Conservation (phyloP, 2,329 filamentous ascomycete genomes). For the Ophiostoma pallidulum region DNA sequence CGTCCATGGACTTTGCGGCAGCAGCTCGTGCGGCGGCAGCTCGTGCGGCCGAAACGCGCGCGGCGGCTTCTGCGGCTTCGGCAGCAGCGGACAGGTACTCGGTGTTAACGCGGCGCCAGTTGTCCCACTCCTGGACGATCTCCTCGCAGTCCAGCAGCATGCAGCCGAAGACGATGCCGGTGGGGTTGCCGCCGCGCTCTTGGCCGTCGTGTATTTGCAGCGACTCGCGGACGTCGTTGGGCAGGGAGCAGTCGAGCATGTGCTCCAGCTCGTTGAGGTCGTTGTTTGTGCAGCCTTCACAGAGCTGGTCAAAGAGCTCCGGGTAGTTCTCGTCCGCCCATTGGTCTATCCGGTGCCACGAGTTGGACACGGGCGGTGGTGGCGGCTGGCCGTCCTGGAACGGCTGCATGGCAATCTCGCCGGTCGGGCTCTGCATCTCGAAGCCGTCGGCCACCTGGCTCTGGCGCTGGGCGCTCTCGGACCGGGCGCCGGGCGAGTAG, state of each 20-base stretch:
- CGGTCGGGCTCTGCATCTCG: conserved; percentile 57
- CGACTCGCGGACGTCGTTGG: conserved; percentile 88
- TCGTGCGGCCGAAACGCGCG: no score
- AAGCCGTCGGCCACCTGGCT: conserved; percentile 56
- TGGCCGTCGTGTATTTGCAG: conserved; percentile 91
- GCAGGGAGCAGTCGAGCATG: conserved; percentile 86
- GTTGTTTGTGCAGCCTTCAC: conserved; percentile 85
- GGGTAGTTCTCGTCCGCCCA: conserved; percentile 95
- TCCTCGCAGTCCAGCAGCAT: conserved; percentile 98
- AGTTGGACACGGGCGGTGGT: conserved; percentile 76
- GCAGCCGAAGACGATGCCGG: conserved; percentile 82
- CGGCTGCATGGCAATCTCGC: conserved; percentile 93
- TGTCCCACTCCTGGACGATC: conserved; percentile 94
- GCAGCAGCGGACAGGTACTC: conserved; percentile 61
- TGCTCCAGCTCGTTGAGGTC: conserved; percentile 96
- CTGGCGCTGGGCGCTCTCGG: conserved; percentile 58
- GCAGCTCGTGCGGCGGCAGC: conserved; percentile 39
- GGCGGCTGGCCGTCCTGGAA: conserved; percentile 89
- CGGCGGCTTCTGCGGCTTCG: conserved; percentile 60
- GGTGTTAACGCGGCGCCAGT: conserved; percentile 89
- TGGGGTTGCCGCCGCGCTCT: conserved; percentile 82
- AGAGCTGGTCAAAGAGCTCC: conserved; percentile 86
- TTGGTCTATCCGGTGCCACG: conserved; percentile 86
- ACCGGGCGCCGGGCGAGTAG: conserved; percentile 85
- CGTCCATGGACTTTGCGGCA: conserved; percentile 14